Conservation (phyloP, 23 red algal species). For the Gracilaria domingensis region DNA sequence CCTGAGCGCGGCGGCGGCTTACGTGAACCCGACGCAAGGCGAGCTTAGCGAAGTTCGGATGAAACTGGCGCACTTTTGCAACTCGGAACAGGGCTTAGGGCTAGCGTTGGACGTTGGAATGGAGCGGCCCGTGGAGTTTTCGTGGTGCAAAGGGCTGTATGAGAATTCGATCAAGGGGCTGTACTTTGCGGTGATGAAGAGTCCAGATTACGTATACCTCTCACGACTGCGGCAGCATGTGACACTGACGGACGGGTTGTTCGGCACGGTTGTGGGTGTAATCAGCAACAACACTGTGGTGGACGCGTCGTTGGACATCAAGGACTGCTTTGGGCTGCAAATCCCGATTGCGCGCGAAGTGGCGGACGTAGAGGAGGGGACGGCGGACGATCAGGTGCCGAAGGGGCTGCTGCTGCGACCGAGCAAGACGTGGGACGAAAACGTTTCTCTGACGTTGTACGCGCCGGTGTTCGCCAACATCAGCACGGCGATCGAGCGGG, state of each 20-base stretch:
- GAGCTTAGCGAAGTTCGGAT: slow-evolving; percentile 45
- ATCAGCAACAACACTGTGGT: slow-evolving; percentile 34
- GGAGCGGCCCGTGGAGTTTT: slow-evolving; percentile 27
- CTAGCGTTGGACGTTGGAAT: slow-evolving; percentile 24
- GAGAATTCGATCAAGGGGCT: slow-evolving; percentile 54
- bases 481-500: not conserved
- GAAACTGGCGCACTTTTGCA: slow-evolving; percentile 70
- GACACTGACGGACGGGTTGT: slow-evolving; percentile 45
- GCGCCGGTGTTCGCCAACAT: slow-evolving; percentile 29
- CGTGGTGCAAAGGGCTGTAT: slow-evolving; percentile 72
- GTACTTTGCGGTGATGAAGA: slow-evolving; percentile 62
- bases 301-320: slow-evolving; percentile 33
- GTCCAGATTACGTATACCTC: slow-evolving; percentile 73
- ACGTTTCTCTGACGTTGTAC: slow-evolving; percentile 26
- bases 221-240: slow-evolving; percentile 51
- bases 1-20: slow-evolving; percentile 5
- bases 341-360: slow-evolving; percentile 41
- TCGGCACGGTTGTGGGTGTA: slow-evolving; percentile 28
- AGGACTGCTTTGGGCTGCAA: slow-evolving; percentile 49
- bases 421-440: slow-evolving; percentile 30
- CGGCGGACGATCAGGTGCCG: slow-evolving; percentile 28
- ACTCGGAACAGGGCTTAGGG: slow-evolving; percentile 59
- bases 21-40: slow-evolving; percentile 56
- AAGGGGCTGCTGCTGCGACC: slow-evolving; percentile 29
- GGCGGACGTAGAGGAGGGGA: not conserved